These are phyloP conservation scores for Diplosphaera chodatii DNA, from an alignment of 139 green algal genomes.

Conservation along the genomic window DNA sequence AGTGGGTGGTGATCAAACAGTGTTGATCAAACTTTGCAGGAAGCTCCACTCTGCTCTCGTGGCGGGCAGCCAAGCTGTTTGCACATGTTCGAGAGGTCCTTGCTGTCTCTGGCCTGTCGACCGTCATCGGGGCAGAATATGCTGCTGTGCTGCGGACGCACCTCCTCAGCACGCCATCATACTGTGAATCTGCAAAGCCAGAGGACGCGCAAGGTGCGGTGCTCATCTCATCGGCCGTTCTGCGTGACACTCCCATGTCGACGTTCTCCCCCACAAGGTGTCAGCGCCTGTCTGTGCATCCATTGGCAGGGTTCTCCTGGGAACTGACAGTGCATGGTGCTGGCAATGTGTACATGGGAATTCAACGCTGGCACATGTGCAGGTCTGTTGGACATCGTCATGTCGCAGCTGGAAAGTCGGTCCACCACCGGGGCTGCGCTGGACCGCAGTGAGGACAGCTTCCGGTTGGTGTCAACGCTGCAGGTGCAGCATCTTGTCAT, in stretches of 20 bases:
- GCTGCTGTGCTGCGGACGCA: slow-evolving; percentile 23
- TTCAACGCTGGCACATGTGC: too few relatives aligned
- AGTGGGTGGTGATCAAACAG: too few relatives aligned
- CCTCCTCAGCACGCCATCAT: slow-evolving; percentile 23
- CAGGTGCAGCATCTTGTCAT: too few relatives aligned
- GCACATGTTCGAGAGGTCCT: slow-evolving; percentile 33
- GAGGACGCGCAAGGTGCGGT: slow-evolving; percentile 26
- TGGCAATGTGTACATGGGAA: too few relatives aligned
- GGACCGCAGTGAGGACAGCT: slow-evolving; percentile 21
- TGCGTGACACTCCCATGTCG: too few relatives aligned
- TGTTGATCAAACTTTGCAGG: too few relatives aligned
- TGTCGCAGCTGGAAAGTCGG: slow-evolving; percentile 14
- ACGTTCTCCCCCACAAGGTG: too few relatives aligned
- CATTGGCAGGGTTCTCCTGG: too few relatives aligned
- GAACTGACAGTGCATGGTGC: too few relatives aligned
- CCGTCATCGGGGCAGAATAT: slow-evolving; percentile 28
- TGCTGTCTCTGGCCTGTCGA: slow-evolving; percentile 5
- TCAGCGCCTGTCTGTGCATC: too few relatives aligned
- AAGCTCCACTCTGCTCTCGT: slow-evolving; percentile 17
- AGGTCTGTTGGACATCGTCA: slow-evolving; percentile 26
- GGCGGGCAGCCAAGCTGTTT: slow-evolving; percentile 24
- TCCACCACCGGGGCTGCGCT: too few relatives aligned
- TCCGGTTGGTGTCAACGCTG: slow-evolving; percentile 19
- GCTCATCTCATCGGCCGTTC: too few relatives aligned
- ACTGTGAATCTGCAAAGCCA: slow-evolving; percentile 14